phyloP scores from a whole-genome alignment of 2,329 filamentous ascomycete species.

The Fusarium torreyae region DNA sequence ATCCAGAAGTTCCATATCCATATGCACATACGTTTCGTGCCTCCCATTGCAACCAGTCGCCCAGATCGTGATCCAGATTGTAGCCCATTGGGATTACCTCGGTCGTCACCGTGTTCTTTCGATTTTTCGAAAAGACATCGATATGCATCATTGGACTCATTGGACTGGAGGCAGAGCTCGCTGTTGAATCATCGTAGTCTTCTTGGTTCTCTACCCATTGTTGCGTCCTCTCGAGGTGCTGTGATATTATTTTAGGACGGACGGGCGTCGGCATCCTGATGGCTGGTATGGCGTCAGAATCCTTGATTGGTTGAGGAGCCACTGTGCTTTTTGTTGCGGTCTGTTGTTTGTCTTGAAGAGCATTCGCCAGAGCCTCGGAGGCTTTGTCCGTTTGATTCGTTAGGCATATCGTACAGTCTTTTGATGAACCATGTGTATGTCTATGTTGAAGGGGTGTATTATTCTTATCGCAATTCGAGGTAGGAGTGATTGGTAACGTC shows the following conservation, averaged over 20 bases:
- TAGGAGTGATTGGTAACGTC: neutral
- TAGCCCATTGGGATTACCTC: constrained; percentile 15
- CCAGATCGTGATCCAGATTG: constrained; percentile 27
- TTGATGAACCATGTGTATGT: constrained; percentile 1
- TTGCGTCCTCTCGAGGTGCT: constrained; percentile 20
- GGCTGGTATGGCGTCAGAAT: neutral
- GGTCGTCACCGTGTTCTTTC: neutral
- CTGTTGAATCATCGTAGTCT: neutral
- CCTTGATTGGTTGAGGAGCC: neutral
- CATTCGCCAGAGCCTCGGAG: constrained; percentile 17
- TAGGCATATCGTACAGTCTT: constrained; percentile 7
- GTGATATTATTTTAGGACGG: constrained; percentile 13
- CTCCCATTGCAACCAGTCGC: constrained; percentile 27
- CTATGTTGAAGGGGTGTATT: neutral
- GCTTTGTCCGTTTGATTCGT: constrained; percentile 14
- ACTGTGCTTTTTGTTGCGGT: neutral
- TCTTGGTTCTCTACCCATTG: constrained; percentile 16
- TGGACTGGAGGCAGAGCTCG: constrained; percentile 11
- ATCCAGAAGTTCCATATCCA: constrained; percentile 23
- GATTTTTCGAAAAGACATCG: rapidly evolving
- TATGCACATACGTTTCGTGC: constrained; percentile 26
- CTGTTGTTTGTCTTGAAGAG: neutral
- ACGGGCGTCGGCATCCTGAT: constrained; percentile 24
- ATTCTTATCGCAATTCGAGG: neutral
- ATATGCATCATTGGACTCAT: constrained; percentile 13